Evolutionary conservation across 2,329 filamentous ascomycete species (phyloP).

Genomic region (Aspergillus sp.): DNA sequence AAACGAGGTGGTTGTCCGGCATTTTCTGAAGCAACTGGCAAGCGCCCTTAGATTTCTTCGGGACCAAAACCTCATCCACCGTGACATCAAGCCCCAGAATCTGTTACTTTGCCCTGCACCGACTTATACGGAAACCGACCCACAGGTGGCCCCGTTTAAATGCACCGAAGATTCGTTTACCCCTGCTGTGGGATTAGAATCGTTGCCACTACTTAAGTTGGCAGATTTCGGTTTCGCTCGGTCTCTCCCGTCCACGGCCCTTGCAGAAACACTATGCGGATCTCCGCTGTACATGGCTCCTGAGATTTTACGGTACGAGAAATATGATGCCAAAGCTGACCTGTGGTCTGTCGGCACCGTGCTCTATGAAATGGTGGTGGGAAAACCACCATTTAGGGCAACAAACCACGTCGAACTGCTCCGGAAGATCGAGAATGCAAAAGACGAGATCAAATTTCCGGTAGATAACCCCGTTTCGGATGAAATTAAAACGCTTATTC

Average conservation of each 20-base stretch:
- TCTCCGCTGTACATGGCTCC: constrained; percentile 98
- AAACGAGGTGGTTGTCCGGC: constrained; percentile 92
- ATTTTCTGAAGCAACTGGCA: constrained; percentile 92
- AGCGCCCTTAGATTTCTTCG: constrained; percentile 90
- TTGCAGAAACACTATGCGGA: constrained; percentile 94
- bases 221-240: constrained; percentile 99
- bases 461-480: constrained; percentile 69
- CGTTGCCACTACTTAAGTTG: constrained; percentile 93
- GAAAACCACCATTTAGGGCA: constrained; percentile 85
- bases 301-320: constrained; percentile 94
- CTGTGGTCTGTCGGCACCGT: constrained; percentile 98
- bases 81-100: constrained; percentile 97
- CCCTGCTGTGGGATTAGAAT: constrained; percentile 75
- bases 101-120: constrained; percentile 82
- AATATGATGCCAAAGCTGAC: constrained; percentile 95
- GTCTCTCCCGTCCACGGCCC: constrained; percentile 81
- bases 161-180: constrained; percentile 78
- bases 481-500: constrained; percentile 78
- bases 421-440: constrained; percentile 83
- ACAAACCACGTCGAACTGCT: constrained; percentile 93
- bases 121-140: constrained; percentile 65
- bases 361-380: constrained; percentile 90
- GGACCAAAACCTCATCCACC: constrained; percentile 83
- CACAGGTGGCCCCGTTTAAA: constrained; percentile 68
- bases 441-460: constrained; percentile 82